Evolutionary conservation across 202 grass and related monocot species (phyloP).

Genomic region (Zizania palustris): DNA sequence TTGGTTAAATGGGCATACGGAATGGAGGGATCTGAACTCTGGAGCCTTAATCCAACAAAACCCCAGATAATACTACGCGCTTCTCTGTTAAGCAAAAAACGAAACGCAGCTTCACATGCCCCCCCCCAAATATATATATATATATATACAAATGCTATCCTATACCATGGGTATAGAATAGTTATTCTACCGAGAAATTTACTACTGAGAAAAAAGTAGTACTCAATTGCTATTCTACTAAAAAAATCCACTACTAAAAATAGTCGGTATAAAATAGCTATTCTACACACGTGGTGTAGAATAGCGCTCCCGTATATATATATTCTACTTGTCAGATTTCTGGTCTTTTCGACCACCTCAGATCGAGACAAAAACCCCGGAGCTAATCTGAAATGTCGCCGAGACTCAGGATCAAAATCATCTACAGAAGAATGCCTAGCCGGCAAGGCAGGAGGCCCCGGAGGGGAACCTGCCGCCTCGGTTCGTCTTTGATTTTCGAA

Average conservation of each 20-base stretch:
- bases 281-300: too few relatives aligned
- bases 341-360: not conserved
- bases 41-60: not conserved
- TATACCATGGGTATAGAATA: too few relatives aligned
- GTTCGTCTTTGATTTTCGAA: not conserved
- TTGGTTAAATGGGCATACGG: not conserved
- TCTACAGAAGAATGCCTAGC: not conserved
- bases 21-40: not conserved
- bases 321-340: too few relatives aligned
- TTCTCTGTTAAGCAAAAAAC: not conserved
- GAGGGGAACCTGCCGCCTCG: not conserved
- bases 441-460: not conserved
- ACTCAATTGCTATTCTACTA: too few relatives aligned
- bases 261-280: too few relatives aligned
- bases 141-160: too few relatives aligned
- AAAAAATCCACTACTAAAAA: too few relatives aligned
- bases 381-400: not conserved
- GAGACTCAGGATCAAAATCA: not conserved
- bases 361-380: not conserved
- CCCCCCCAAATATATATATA: not conserved
- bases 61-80: not conserved
- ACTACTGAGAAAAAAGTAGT: too few relatives aligned
- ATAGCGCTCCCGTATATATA: too few relatives aligned
- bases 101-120: not conserved
- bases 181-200: too few relatives aligned